Conservation (phyloP, 305 asterid genomes). For the Fraxinus greggii region DNA sequence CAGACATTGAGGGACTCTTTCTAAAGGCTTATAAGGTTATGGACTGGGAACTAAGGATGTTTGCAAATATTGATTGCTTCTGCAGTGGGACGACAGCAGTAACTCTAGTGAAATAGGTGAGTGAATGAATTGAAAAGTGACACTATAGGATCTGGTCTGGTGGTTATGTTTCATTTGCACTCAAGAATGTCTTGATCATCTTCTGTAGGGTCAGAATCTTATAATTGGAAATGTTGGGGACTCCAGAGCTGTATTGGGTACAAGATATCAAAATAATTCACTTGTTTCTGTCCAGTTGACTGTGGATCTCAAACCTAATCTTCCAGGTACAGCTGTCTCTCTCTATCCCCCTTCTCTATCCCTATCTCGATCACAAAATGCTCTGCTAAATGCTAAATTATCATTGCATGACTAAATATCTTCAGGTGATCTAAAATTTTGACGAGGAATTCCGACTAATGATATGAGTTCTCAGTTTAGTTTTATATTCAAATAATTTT, state of each 20-base stretch:
- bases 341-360: not conserved
- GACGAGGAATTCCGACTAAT: not conserved
- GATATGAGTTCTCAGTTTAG: not conserved
- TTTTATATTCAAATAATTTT: not conserved
- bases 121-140: not conserved
- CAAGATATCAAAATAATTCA: not conserved
- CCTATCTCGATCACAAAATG: not conserved
- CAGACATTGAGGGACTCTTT: slow-evolving; percentile 55
- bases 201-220: slow-evolving; percentile 44
- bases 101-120: slow-evolving; percentile 72
- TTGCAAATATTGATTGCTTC: slow-evolving; percentile 58
- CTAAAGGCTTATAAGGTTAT: slow-evolving; percentile 66
- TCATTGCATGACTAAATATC: not conserved
- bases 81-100: slow-evolving; percentile 90
- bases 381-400: not conserved
- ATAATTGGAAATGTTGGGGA: slow-evolving; percentile 32
- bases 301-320: not conserved
- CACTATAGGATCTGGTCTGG: not conserved
- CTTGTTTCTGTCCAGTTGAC: not conserved
- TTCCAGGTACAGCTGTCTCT: not conserved
- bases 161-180: not conserved
- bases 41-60: slow-evolving; percentile 75
- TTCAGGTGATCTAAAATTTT: not conserved
- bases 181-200: not conserved
- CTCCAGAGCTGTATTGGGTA: not conserved